Evolutionary conservation across 208 protist species (phyloP), one percentile per base, ranked within the genome.

Genomic region (Trypanosoma vivax): DNA sequence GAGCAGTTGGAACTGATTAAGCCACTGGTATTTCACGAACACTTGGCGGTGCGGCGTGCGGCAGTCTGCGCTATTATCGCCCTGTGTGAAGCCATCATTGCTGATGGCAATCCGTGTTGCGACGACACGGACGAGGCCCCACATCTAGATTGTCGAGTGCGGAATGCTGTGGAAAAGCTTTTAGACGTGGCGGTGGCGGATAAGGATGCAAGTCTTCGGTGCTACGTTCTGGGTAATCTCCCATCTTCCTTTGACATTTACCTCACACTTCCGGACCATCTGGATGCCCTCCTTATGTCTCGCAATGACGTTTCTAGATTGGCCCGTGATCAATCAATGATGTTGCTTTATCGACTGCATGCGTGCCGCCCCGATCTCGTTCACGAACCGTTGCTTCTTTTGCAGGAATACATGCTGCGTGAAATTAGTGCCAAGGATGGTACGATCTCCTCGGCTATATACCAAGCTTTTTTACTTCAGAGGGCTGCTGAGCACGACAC

Each of bases 111-210:
- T 7, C 24, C 40, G 45, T 29, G 28, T 33, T 10, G 19, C 48
- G 37, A 58, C 39, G 42, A 37, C 11, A 43, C 37, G 28, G 13
- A 6, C 9, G 3, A 40, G 13, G 51, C 37, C 16, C 52, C 50
- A n/a, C 30, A 47, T 23, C 55, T 89, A 2, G 63, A 90, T 53
- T 70, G 49, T 51, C 60, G 54, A 11, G 81, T 94, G 19, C 79
- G 60, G 33, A 60, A 73, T 41, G 74, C 86, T 14, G 80, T 90
- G 43, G 82, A 83, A 65, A 73, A 70, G 5, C 64, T 94, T 31
- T 62, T 94, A 2, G 87, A 94, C 46, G 83, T 90, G 0, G 87
- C 83, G 1, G 83, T 94, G 23, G 76, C 77, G 4, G 87, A 94
- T 45, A 61, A 73, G 2, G 69, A 83, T 41, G 50, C 73, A 3